Percentiles rank a stretch among this genome's conserved stretches.
Evolutionary conservation across 1,139 yeast species (phyloP).

Genomic region (Yamadazyma dendronema): DNA sequence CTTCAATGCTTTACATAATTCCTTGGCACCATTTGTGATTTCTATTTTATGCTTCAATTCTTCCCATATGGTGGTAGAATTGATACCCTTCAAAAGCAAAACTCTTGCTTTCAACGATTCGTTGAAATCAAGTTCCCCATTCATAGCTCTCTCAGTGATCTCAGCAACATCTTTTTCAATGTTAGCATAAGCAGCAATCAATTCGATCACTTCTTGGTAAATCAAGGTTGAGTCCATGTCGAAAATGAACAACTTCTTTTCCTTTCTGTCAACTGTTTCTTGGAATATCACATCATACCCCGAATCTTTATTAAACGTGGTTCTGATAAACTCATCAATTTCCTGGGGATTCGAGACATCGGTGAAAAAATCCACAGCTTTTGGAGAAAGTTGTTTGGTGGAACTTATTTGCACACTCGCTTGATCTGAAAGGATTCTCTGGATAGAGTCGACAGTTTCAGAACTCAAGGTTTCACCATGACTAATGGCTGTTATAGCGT

Average conservation of each 20-base stretch:
- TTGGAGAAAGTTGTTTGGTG: slow-evolving; percentile 16
- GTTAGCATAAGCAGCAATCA: slow-evolving; percentile 66
- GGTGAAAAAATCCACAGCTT: slow-evolving; percentile 20
- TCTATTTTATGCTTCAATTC: slow-evolving; percentile 66
- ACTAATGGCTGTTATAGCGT: slow-evolving; percentile 21
- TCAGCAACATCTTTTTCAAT: slow-evolving; percentile 37
- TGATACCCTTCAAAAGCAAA: slow-evolving; percentile 73
- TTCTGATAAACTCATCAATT: slow-evolving; percentile 12
- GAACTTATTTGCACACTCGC: background rate
- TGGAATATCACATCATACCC: slow-evolving; percentile 39
- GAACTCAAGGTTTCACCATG: slow-evolving; percentile 11
- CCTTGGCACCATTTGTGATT: slow-evolving; percentile 81
- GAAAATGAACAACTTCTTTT: slow-evolving; percentile 73
- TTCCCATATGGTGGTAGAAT: slow-evolving; percentile 71
- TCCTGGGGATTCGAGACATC: slow-evolving; percentile 6
- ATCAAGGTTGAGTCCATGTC: slow-evolving; percentile 98
- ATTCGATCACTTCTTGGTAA: slow-evolving; percentile 93
- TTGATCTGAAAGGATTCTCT: slow-evolving; percentile 1
- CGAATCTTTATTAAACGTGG: slow-evolving; percentile 10
- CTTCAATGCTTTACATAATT: slow-evolving; percentile 63
- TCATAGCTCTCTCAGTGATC: slow-evolving; percentile 95
- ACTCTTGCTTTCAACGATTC: slow-evolving; percentile 80
- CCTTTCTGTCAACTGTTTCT: slow-evolving; percentile 29
- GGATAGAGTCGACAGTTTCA: slow-evolving; percentile 1
- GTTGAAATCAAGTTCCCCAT: slow-evolving; percentile 90